Evolutionary conservation across 2,329 filamentous ascomycete species (phyloP), one percentile per base, ranked within the genome.

Genomic region (Epichloe sylvatica): DNA sequence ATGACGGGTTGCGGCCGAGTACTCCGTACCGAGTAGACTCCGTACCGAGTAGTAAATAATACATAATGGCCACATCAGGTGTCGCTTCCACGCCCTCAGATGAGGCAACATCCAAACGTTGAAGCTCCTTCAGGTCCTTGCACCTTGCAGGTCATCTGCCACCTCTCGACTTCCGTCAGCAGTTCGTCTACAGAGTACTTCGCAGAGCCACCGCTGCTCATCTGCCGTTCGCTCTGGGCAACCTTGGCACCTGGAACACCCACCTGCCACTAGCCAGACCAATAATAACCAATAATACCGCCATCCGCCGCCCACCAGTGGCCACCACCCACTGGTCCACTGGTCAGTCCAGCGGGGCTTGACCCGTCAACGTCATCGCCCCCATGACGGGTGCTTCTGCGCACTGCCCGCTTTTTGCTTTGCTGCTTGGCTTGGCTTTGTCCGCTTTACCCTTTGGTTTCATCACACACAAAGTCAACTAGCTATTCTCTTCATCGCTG

Each of bases 321-420:
- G 17, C 17, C 17, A 19, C 17, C 17, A 19, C 17, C 17, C 17
- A 19, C 17, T 2, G 17, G 17, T 19, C 17, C 17, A 13, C 39
- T 19, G 6, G 39, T 30, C 45, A 25, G 33, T 38, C 44, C 23
- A 41, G 49, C 41, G 46, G 46, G 46, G 50, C 49, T 38, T 33
- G 37, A 37, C 23, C 38, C 37, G 21, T 43, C 49, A 52, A 54
- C 52, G 52, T 54, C 52, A 54, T 54, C 48, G 44, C 48, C 34
- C 34, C 34, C 40, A 21, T 43, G 13, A 25, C 25, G 25, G 12
- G 2, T 42, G 40, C 21, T 42, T 12, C 39, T 41, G 38, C 17
- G 21, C 19, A 23, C 39, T 25, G 40, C 13, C 13, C 8, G 4
- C 15, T 15, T 30, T n/a, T 4, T 43, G 15, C 42, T 13, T 21